Percentiles rank a stretch among this genome's conserved stretches.
phyloP scores from a whole-genome alignment of 305 asterid genomes.

The Fraxinus albicans region DNA sequence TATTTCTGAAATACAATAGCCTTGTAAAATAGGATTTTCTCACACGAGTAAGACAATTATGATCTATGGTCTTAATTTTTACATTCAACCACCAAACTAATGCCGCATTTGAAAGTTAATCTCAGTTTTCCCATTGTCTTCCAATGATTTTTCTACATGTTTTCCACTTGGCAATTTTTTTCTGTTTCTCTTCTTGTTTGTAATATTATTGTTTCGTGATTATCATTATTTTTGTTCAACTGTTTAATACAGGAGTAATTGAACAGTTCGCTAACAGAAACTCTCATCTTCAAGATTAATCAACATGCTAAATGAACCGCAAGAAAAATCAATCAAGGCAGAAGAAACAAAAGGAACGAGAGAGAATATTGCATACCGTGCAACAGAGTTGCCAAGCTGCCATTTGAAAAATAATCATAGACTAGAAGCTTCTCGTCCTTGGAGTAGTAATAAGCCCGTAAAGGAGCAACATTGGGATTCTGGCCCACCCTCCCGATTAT shows the following conservation, averaged over 20 bases:
- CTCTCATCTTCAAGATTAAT: not conserved
- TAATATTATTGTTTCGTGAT: not conserved
- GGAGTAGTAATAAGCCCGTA: constrained; percentile 91
- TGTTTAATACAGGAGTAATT: not conserved
- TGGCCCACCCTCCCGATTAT: constrained; percentile 74
- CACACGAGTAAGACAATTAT: not conserved
- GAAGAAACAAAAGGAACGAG: constrained; percentile 9
- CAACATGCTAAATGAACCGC: not conserved
- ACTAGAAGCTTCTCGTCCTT: constrained; percentile 93
- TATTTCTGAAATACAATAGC: too few species aligned
- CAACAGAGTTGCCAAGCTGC: constrained; percentile 68
- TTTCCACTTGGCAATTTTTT: not conserved
- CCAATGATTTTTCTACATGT: not conserved
- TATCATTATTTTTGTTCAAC: not conserved
- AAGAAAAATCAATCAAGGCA: not conserved
- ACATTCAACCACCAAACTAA: not conserved
- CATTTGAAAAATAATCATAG: constrained; percentile 64
- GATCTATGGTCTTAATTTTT: not conserved
- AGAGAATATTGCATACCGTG: constrained; percentile 56
- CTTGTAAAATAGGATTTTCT: not conserved
- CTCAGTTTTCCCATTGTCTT: not conserved
- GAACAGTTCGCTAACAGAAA: not conserved
- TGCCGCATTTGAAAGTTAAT: not conserved
- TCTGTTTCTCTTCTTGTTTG: not conserved
- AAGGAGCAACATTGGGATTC: constrained; percentile 65